Conservation (phyloP, 805 yeast genomes). For the Tetrapisispora arboricola region DNA sequence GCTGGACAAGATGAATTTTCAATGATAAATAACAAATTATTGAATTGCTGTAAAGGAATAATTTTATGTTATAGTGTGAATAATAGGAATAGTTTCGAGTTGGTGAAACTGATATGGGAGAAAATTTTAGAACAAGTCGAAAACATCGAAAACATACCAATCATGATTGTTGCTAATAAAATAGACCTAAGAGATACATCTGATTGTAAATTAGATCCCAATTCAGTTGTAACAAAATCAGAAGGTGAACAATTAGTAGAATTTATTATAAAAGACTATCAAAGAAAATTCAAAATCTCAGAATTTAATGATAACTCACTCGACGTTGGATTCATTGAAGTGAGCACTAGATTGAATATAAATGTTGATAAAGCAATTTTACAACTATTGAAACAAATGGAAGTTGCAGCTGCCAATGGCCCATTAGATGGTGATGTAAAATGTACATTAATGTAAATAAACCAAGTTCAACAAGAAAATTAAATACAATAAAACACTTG, state of each 20-base stretch:
- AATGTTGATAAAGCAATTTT: slow-evolving; percentile 19
- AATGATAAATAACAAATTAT: slow-evolving; percentile 64
- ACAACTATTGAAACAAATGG: slow-evolving; percentile 15
- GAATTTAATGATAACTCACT: neutral
- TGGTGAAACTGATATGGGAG: slow-evolving; percentile 67
- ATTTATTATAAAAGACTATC: neutral
- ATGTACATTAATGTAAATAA: slow-evolving; percentile 11
- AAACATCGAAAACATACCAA: slow-evolving; percentile 50
- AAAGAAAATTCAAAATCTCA: too few species aligned
- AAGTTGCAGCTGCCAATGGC: slow-evolving; percentile 9
- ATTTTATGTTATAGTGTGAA: slow-evolving; percentile 74
- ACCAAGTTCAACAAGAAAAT: neutral
- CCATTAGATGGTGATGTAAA: slow-evolving; percentile 7
- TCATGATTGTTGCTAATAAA: slow-evolving; percentile 42
- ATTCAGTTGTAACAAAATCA: slow-evolving; percentile 8
- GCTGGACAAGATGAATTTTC: slow-evolving; percentile 91
- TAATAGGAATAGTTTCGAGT: slow-evolving; percentile 66
- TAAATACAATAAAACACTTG: neutral
- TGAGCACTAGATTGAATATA: slow-evolving; percentile 19
- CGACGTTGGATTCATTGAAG: slow-evolving; percentile 17
- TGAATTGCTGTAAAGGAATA: slow-evolving; percentile 71
- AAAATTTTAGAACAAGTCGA: slow-evolving; percentile 69
- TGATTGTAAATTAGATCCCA: neutral
- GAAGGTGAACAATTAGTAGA: slow-evolving; percentile 13
- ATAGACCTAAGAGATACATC: slow-evolving; percentile 14